Percentiles rank a stretch among this genome's conserved stretches.
Conservation (phyloP, 345 rosid species). For the Boechera stricta region DNA sequence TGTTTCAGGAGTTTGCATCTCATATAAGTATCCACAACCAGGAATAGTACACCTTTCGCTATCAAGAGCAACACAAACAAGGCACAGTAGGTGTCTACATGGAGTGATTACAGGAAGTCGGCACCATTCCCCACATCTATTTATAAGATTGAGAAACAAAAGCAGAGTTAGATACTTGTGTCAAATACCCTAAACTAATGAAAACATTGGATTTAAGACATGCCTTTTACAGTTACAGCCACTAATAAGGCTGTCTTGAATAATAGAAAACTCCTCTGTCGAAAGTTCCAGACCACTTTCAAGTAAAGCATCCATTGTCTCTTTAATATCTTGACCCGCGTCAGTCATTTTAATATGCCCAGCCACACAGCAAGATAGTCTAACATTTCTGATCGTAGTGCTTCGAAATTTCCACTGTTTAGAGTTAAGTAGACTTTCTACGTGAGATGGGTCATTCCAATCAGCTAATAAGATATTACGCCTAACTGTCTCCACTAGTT, state of each 20-base stretch:
- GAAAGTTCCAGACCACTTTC: constrained; percentile 63
- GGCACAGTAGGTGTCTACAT: constrained; percentile 91
- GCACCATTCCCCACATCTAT: constrained; percentile 96
- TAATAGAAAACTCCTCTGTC: constrained; percentile 70
- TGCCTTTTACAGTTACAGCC: constrained; percentile 93
- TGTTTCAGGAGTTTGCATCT: constrained; percentile 87
- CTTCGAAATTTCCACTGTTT: constrained; percentile 95
- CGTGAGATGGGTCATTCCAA: constrained; percentile 99
- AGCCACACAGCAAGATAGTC: constrained; percentile 96
- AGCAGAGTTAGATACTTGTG: constrained; percentile 27
- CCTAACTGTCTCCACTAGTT: constrained; percentile 87
- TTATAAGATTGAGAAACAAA: constrained; percentile 33
- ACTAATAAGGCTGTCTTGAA: constrained; percentile 67
- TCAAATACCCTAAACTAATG: constrained; percentile 18
- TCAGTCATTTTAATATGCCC: constrained; percentile 89
- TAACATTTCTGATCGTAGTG: constrained; percentile 72
- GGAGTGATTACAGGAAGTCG: constrained; percentile 94
- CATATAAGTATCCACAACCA: constrained; percentile 78
- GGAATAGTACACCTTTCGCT: constrained; percentile 71
- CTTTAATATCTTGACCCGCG: constrained; percentile 91
- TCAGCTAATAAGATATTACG: constrained; percentile 94
- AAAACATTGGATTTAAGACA: constrained; percentile 29
- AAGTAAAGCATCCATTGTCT: constrained; percentile 85
- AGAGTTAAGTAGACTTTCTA: constrained; percentile 93
- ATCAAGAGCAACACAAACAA: constrained; percentile 80